These are phyloP conservation scores for Clarireedia monteithiana DNA, from an alignment of 2,329 filamentous ascomycete genomes.

Conservation along the genomic window DNA sequence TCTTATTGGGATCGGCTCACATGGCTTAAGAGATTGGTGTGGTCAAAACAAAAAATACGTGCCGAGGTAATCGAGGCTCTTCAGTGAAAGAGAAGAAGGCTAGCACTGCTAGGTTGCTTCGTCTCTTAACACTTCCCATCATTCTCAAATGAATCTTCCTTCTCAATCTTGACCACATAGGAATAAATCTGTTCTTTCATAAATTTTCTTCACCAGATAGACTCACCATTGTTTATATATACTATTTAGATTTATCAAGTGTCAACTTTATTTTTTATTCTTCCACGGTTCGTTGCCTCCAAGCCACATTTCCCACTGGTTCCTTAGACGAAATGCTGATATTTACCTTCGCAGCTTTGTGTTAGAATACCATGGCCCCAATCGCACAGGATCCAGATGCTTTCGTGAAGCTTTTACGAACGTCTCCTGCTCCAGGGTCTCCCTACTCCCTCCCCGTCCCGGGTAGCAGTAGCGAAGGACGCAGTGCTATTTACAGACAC, in stretches of 20 bases:
- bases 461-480: slow-evolving; percentile 63
- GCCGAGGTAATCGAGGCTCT: slow-evolving; percentile 4
- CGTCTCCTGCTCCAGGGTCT: slow-evolving; percentile 25
- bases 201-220: background rate
- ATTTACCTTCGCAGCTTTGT: background rate
- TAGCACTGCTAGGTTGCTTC: background rate
- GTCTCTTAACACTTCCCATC: background rate
- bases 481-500: slow-evolving; percentile 74
- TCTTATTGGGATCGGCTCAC: too few species aligned
- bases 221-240: background rate
- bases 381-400: slow-evolving; percentile 19
- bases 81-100: background rate
- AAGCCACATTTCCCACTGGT: background rate
- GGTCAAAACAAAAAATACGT: background rate
- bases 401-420: slow-evolving; percentile 17
- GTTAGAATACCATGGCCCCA: slow-evolving; percentile 19
- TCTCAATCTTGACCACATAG: background rate
- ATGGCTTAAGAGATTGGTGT: too few species aligned
- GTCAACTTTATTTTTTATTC: background rate
- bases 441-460: slow-evolving; percentile 75
- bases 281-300: background rate
- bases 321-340: background rate
- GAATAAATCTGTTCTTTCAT: background rate
- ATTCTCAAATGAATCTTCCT: background rate
- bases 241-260: background rate